Conservation (phyloP, 768 basidiomycete species). For the Mycena rebaudengoi region DNA sequence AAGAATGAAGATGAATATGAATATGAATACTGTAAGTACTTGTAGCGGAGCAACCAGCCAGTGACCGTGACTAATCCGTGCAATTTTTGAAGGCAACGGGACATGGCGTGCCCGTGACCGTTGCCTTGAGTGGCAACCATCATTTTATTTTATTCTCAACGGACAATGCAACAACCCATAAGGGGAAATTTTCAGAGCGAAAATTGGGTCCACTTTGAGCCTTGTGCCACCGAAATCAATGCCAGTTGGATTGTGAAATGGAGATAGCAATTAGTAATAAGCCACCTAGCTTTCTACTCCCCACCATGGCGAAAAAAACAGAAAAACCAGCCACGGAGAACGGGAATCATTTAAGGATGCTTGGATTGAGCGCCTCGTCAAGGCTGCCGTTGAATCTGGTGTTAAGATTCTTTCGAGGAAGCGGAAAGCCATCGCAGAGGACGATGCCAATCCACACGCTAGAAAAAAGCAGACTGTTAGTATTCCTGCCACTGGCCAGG, state of each 20-base stretch:
- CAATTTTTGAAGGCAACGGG: not conserved
- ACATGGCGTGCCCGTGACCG: no score
- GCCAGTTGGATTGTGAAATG: no score
- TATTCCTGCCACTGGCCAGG: no score
- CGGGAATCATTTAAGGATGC: constrained; percentile 1
- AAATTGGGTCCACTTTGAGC: no score
- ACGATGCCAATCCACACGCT: no score
- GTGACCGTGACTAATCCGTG: not conserved
- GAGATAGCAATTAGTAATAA: not conserved
- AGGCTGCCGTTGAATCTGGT: not conserved
- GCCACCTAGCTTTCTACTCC: not conserved
- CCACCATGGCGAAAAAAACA: not conserved
- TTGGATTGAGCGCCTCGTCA: constrained; percentile 11
- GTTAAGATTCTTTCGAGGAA: not conserved
- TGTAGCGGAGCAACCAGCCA: not conserved
- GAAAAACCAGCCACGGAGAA: not conserved
- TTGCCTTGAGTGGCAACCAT: not conserved
- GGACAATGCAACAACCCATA: not conserved
- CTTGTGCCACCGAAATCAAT: no score
- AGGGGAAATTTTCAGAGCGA: not conserved
- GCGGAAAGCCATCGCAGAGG: no score
- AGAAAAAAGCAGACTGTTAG: no score
- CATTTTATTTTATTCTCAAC: not conserved
- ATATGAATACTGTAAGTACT: not conserved
- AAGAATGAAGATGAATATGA: no score